These are phyloP conservation scores for Metarhizium brunneum DNA, from an alignment of 2,329 filamentous ascomycete species.

Conservation along the genomic window DNA sequence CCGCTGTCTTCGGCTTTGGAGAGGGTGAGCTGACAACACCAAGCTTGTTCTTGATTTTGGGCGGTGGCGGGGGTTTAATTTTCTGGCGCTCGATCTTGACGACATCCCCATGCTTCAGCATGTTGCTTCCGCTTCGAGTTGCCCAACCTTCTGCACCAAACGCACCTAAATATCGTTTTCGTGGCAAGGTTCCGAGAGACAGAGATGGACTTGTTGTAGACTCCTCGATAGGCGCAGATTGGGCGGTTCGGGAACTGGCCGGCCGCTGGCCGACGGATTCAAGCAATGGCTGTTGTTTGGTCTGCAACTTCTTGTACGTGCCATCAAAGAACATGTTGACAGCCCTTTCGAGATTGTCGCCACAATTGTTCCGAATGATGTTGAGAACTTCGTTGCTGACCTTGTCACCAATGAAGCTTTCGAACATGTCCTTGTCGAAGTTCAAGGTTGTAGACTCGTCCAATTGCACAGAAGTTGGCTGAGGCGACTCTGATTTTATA, in stretches of 20 bases:
- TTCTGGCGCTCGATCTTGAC: conserved; percentile 82
- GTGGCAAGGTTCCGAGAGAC: conserved; percentile 21
- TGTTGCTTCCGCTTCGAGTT: conserved; percentile 66
- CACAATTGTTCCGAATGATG: conserved; percentile 44
- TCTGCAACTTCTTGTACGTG: conserved; percentile 47
- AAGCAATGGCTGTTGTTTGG: conserved; percentile 3
- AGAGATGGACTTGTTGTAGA: not conserved
- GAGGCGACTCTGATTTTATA: conserved; percentile 6
- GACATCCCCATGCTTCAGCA: conserved; percentile 73
- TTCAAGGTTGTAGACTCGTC: conserved; percentile 18
- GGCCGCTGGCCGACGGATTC: not conserved
- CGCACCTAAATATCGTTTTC: conserved; percentile 70
- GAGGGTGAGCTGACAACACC: conserved; percentile 23
- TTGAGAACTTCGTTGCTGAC: conserved; percentile 38
- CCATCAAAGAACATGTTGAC: conserved; percentile 64
- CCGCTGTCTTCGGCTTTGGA: conserved; percentile 32
- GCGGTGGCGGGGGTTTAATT: conserved; percentile 47
- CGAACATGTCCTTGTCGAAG: conserved; percentile 50
- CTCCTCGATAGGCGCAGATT: not conserved
- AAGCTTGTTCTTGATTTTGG: conserved; percentile 34
- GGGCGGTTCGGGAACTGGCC: not conserved
- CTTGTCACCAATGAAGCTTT: conserved; percentile 50
- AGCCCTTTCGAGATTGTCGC: conserved; percentile 49
- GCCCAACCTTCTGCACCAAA: conserved; percentile 91
- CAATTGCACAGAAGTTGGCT: conserved; percentile 9